These are phyloP conservation scores for Yarrowia divulgata DNA, from an alignment of 805 yeast species.

Conservation along the genomic window DNA sequence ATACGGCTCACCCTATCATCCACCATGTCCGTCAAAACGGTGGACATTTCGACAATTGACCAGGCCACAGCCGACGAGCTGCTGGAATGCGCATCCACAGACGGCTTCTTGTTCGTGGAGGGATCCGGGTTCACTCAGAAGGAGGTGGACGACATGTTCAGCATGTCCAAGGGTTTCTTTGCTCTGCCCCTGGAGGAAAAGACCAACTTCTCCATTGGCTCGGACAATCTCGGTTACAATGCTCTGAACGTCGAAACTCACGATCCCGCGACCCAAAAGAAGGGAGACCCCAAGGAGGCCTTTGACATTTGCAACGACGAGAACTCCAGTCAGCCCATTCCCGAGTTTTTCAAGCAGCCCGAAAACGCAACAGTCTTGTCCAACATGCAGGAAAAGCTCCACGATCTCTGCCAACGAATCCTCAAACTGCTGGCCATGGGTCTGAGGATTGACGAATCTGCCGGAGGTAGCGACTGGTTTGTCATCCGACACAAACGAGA, in stretches of 20 bases:
- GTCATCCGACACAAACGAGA: slow-evolving; percentile 63
- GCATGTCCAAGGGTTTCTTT: slow-evolving; percentile 60
- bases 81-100: slow-evolving; percentile 64
- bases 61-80: slow-evolving; percentile 59
- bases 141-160: slow-evolving; percentile 62
- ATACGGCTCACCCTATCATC: too few species aligned
- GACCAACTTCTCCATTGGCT: slow-evolving; percentile 57
- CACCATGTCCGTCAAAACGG: slow-evolving; percentile 43
- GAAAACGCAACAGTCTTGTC: slow-evolving; percentile 55
- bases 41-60: slow-evolving; percentile 60
- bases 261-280: slow-evolving; percentile 51
- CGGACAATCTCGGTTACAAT: slow-evolving; percentile 68
- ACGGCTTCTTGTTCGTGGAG: slow-evolving; percentile 70
- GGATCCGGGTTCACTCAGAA: slow-evolving; percentile 66
- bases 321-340: slow-evolving; percentile 55
- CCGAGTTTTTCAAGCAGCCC: slow-evolving; percentile 57
- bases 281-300: slow-evolving; percentile 60
- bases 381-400: slow-evolving; percentile 54
- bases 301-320: slow-evolving; percentile 70
- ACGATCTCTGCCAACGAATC: slow-evolving; percentile 58
- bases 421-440: slow-evolving; percentile 67
- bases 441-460: slow-evolving; percentile 62
- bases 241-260: slow-evolving; percentile 60
- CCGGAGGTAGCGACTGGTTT: slow-evolving; percentile 68
- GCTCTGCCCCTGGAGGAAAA: slow-evolving; percentile 61